Conservation (phyloP, 176 grass and related monocot species). For the Aegilops bicornis region DNA sequence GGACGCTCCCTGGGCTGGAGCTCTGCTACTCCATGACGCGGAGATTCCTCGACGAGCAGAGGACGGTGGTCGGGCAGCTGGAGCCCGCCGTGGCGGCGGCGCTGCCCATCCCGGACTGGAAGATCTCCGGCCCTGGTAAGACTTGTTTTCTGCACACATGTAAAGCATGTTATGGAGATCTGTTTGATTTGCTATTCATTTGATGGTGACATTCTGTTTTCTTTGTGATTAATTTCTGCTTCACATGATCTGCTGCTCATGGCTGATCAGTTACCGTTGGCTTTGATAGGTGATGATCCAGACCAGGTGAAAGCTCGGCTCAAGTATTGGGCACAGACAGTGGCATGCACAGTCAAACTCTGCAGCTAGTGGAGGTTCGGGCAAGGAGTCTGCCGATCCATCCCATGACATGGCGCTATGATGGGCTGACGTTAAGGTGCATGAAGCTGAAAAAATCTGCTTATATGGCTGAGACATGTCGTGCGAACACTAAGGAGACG, state of each 20-base stretch:
- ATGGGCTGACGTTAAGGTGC: slow-evolving; percentile 17
- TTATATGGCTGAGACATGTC: slow-evolving; percentile 1
- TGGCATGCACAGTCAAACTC: slow-evolving; percentile 81
- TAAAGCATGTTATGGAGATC: not conserved
- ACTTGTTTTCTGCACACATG: not conserved
- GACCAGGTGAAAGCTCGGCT: slow-evolving; percentile 78
- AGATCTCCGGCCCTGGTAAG: slow-evolving; percentile 73
- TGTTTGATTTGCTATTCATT: not conserved
- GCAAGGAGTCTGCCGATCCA: not conserved
- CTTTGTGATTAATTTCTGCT: not conserved
- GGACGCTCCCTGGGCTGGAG: slow-evolving; percentile 69
- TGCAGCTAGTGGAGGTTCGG: slow-evolving; percentile 35
- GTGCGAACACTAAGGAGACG: not conserved
- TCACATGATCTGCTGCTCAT: not conserved
- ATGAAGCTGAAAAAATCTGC: slow-evolving; percentile 22
- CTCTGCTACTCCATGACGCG: slow-evolving; percentile 80
- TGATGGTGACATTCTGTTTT: not conserved
- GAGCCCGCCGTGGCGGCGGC: not conserved
- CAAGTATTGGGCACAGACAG: slow-evolving; percentile 87
- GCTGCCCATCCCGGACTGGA: slow-evolving; percentile 59
- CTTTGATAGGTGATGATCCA: slow-evolving; percentile 63
- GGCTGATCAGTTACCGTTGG: slow-evolving; percentile 28
- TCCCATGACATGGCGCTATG: not conserved
- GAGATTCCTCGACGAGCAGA: slow-evolving; percentile 74
- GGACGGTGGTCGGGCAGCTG: not conserved